Evolutionary conservation across 2,329 filamentous ascomycete species (phyloP), one percentile per base, ranked within the genome.

Genomic region (Fusarium pininemorale): DNA sequence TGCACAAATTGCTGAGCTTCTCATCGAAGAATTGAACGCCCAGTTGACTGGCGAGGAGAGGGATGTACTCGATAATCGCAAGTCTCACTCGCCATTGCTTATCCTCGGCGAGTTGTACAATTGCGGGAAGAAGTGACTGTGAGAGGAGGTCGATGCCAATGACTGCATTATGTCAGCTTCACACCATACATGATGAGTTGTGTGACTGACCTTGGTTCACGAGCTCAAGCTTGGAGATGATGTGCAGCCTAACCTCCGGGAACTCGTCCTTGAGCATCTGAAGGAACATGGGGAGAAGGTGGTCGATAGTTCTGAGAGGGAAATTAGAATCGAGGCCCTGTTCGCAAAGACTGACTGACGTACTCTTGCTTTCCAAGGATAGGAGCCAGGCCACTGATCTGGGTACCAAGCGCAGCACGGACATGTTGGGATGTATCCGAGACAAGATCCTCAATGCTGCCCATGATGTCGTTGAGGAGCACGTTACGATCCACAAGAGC

Each of bases 241-340:
- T 99, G 85, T 99, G 97, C 68, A 99, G 91, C 72, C 96, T 93
- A 58, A 99, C 96, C 82, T 99, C 96, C 28, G 96, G 96, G 83
- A 98, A 98, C 81, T 99, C 96, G 80, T 99, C 96, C 89, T 98
- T 99, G 79, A 99, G 91, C 96, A 99, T 99, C 83, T 97, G 94
- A 61, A 99, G 89, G 84, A 99, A 98, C 96, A 99, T 99, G 61
- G 96, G 96, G 50, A 99, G 90, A 50, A 99, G 91, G 82, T 99
- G 96, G 77, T 96, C 93, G 76, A 98, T 98, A 37, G 96, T 99
- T 84, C 94, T 96, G 75, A 3, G n/a, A 7, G 41, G 7, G 13
- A 20, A 26, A 38, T 66, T 30, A 75, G 68, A 41, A 48, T 50
- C 44, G 14, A 16, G 16, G 24, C 26, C 32, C 20, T 30, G 44